These are phyloP conservation scores for Gastrolobium villosum DNA, from an alignment of 306 rosid genomes.

Conservation along the genomic window DNA sequence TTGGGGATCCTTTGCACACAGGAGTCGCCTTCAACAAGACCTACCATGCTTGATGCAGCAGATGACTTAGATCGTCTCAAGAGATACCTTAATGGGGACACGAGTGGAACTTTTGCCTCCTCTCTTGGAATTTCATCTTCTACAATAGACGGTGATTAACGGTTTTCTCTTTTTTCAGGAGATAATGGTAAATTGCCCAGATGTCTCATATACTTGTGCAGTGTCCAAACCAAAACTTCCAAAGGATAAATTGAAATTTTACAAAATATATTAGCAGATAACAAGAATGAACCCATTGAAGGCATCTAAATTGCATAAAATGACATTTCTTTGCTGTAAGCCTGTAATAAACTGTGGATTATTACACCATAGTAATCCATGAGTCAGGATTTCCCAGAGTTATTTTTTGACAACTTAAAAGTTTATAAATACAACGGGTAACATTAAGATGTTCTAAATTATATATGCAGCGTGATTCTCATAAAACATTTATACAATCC, in stretches of 20 bases:
- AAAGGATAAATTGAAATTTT: neutral
- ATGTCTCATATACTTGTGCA: neutral
- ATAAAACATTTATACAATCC: neutral
- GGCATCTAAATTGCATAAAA: neutral
- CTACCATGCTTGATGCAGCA: constrained; percentile 83
- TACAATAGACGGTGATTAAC: constrained; percentile 56
- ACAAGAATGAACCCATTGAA: neutral
- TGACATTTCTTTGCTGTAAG: neutral
- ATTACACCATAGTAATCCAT: neutral
- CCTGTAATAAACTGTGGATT: neutral
- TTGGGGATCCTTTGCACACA: constrained; percentile 83
- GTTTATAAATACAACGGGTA: too few relatives aligned
- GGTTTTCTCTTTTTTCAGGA: neutral
- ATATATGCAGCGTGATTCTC: neutral
- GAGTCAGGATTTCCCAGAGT: neutral
- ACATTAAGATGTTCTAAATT: neutral
- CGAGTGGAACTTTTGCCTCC: constrained; percentile 71
- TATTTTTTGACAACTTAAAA: neutral
- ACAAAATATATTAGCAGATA: neutral
- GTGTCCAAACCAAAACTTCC: neutral
- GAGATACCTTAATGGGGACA: constrained; percentile 73
- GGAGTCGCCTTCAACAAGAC: constrained; percentile 70
- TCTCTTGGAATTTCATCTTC: constrained; percentile 75
- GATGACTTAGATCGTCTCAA: constrained; percentile 78
- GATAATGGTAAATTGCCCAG: neutral